Base-by-base conservation (phyloP, 257 asterid species). In the Scutellaria barbata region DNA sequence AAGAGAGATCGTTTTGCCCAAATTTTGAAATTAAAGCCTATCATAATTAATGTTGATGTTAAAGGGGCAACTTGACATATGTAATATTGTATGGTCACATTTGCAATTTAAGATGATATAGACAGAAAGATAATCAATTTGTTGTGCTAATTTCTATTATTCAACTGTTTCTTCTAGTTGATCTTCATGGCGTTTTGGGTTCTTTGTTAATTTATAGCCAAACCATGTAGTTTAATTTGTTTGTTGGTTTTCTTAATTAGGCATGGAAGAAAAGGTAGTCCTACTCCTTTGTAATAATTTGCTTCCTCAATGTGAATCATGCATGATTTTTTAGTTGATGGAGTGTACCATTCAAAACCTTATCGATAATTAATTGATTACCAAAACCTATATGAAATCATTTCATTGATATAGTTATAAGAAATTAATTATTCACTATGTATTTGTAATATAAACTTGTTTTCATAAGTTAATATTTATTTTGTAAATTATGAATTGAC, bases 191-290 rank as follows among this genome's bases (percentile, higher is more conserved):
- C 10, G 6, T 9, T 37, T 53, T 8, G 8, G 54, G 47, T 10
- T 9, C 16, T 20, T 46, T 10, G 7, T 57, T 46, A 14, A 45
- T 56, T 30, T 47, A 47, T 47, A 7, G 43, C 53, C 11, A 20
- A 22, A 9, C 16, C 56, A 64, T 13, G 13, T 63, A 45, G 42
- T 16, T 62, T 40, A 30, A 14, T 62, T 33, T 55, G 35, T 30
- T 30, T 3, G 35, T 65, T 18, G 57, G 48, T 52, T 52, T 52
- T 13, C 63, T 37, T 18, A 68, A 16, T 37, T 52, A 52, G 35
- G 73, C 63, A 50, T 68, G 56, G 42, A 63, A 46, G 3, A 71
- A 58, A 3, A 33, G 17, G 68, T 59, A 63, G 53, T 7, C 76
- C 70, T 72, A 51, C 33, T 50, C 11, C 17, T 16, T 42, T 16